These are phyloP conservation scores for Suillus luteus DNA, from an alignment of 768 basidiomycete genomes.

Conservation along the genomic window DNA sequence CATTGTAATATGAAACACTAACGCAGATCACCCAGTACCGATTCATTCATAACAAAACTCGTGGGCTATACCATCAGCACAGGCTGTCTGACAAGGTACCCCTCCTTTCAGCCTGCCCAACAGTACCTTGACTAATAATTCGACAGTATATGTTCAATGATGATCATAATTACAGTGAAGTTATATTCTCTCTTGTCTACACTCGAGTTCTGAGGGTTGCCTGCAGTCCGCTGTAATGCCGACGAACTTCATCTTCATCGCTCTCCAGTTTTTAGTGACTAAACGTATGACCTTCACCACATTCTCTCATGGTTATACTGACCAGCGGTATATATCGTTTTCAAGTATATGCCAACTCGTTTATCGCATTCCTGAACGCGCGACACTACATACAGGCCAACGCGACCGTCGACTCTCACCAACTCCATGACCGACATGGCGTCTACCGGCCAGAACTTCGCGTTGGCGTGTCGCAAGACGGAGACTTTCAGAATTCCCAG, in stretches of 20 bases:
- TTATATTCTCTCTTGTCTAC: neutral
- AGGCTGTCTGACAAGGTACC: neutral
- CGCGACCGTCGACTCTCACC: neutral
- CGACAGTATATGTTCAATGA: neutral
- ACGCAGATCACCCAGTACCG: neutral
- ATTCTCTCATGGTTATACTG: neutral
- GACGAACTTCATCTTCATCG: neutral
- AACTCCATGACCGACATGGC: neutral
- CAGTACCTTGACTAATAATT: neutral
- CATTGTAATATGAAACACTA: neutral
- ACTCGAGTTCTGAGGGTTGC: neutral
- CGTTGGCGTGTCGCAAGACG: neutral
- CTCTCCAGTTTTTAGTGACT: neutral
- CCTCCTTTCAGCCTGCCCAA: neutral
- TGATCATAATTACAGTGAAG: neutral
- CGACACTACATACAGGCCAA: neutral
- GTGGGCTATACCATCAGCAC: neutral
- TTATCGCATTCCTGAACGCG: neutral
- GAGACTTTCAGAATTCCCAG: neutral
- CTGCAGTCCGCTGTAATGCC: neutral
- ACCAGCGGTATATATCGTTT: neutral
- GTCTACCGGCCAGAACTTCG: neutral
- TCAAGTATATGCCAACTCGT: slow-evolving; percentile 2
- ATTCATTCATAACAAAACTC: neutral
- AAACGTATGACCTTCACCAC: neutral